These are phyloP conservation scores for Millerago galiae DNA, from an alignment of 805 yeast genomes.

Conservation along the genomic window DNA sequence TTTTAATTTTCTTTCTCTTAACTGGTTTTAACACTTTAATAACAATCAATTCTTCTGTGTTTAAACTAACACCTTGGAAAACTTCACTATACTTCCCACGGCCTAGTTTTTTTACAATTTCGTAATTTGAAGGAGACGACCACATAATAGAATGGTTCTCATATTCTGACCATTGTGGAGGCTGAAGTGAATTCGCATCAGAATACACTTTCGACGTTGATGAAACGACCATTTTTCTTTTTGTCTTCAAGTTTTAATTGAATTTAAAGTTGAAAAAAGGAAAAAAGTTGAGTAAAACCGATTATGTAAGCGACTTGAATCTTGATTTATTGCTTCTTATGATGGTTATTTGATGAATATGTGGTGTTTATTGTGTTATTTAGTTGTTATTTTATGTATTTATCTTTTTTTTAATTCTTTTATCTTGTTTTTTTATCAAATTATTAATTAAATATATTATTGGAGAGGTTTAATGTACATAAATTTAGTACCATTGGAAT, in stretches of 20 bases:
- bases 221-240: slow-evolving; percentile 1
- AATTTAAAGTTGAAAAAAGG: too few relatives aligned
- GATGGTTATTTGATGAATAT: too few relatives aligned
- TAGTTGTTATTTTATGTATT: too few relatives aligned
- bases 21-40: slow-evolving; percentile 92
- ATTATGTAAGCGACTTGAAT: too few relatives aligned
- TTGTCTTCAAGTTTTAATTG: neutral
- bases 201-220: slow-evolving; percentile 75
- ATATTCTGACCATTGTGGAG: slow-evolving; percentile 85
- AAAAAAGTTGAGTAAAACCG: too few relatives aligned
- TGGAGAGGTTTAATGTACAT: too few relatives aligned
- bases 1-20: slow-evolving; percentile 83
- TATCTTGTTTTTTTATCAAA: too few relatives aligned
- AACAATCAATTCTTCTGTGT: slow-evolving; percentile 60
- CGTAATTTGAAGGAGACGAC: slow-evolving; percentile 84
- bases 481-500: too few relatives aligned
- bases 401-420: too few relatives aligned
- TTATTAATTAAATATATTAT: too few relatives aligned
- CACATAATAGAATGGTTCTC: slow-evolving; percentile 66
- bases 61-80: slow-evolving; percentile 71
- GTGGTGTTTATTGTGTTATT: too few relatives aligned
- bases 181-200: slow-evolving; percentile 69
- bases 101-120: slow-evolving; percentile 77
- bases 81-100: slow-evolving; percentile 94
- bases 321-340: too few relatives aligned